Percentiles rank a stretch among this genome's conserved stretches.
These are phyloP conservation scores for Saccharomyces pastorianus DNA, from an alignment of 1,139 yeast species.

Conservation along the genomic window DNA sequence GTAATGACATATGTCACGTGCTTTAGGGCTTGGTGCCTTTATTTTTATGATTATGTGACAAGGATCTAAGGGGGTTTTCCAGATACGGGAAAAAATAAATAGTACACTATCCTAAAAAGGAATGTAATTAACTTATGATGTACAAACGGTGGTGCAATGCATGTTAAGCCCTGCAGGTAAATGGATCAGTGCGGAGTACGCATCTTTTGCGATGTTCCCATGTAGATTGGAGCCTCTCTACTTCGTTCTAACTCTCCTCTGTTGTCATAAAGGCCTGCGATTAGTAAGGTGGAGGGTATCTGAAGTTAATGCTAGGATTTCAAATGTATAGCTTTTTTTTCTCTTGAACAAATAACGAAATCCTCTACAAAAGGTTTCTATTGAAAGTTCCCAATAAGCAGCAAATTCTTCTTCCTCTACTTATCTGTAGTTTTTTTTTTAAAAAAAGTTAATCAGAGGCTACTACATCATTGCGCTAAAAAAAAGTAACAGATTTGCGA, in stretches of 20 bases:
- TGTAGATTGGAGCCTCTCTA: neutral
- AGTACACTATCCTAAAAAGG: neutral
- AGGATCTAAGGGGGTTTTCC: neutral
- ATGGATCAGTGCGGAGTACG: neutral
- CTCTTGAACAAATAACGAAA: neutral
- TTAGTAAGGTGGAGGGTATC: neutral
- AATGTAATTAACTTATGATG: neutral
- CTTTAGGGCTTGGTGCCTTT: neutral
- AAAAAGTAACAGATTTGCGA: neutral
- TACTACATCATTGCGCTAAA: neutral
- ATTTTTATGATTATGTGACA: neutral
- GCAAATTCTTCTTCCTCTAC: neutral
- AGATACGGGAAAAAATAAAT: neutral
- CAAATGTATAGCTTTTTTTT: neutral
- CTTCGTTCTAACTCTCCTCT: neutral
- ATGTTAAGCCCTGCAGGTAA: neutral
- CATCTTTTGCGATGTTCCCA: neutral
- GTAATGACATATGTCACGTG: neutral
- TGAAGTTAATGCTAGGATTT: neutral
- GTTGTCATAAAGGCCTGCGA: neutral
- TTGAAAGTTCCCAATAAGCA: neutral
- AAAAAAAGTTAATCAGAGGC: neutral
- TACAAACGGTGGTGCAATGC: neutral
- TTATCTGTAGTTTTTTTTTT: neutral
- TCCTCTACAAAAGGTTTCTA: neutral